Percentiles rank a stretch among this genome's conserved stretches.
Evolutionary conservation across 2,329 filamentous ascomycete genomes (phyloP).

Genomic region (Fusarium pseudocircinatum): DNA sequence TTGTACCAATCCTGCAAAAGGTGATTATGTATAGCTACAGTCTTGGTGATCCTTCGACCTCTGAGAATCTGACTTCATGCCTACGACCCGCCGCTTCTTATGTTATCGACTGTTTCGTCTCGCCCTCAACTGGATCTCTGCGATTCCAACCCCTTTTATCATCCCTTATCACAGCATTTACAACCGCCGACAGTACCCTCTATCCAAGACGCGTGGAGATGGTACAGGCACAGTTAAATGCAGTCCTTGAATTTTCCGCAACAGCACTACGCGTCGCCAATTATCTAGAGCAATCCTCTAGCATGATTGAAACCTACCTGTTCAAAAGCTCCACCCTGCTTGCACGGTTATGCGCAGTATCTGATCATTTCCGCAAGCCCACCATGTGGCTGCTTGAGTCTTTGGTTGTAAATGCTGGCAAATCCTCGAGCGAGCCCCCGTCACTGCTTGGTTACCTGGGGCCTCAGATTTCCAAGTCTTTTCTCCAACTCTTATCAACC

Average conservation of each 20-base stretch:
- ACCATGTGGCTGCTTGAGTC: constrained; percentile 77
- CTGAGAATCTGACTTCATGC: constrained; percentile 63
- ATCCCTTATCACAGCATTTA: constrained; percentile 64
- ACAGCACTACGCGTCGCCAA: constrained; percentile 76
- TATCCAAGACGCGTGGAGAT: constrained; percentile 65
- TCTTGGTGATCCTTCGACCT: constrained; percentile 68
- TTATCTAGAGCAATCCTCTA: constrained; percentile 69
- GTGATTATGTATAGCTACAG: constrained; percentile 79
- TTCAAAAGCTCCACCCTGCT: constrained; percentile 84
- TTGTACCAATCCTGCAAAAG: constrained; percentile 76
- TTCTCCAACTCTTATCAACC: constrained; percentile 79
- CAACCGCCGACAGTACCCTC: constrained; percentile 68
- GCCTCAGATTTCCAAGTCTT: constrained; percentile 82
- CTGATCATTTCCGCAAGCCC: constrained; percentile 71
- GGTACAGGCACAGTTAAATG: constrained; percentile 69
- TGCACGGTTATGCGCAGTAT: constrained; percentile 77
- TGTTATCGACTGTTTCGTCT: constrained; percentile 79
- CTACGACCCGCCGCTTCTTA: constrained; percentile 79
- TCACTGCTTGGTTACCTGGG: constrained; percentile 93
- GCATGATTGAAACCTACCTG: constrained; percentile 77
- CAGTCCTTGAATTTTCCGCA: constrained; percentile 72
- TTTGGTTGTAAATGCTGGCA: constrained; percentile 75
- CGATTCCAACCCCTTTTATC: constrained; percentile 81
- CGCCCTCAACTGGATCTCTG: constrained; percentile 73
- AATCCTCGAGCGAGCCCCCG: constrained; percentile 78